Evolutionary conservation across 73 alveolate genomes (phyloP).

Genomic region (Paramecium tetraurelia): DNA sequence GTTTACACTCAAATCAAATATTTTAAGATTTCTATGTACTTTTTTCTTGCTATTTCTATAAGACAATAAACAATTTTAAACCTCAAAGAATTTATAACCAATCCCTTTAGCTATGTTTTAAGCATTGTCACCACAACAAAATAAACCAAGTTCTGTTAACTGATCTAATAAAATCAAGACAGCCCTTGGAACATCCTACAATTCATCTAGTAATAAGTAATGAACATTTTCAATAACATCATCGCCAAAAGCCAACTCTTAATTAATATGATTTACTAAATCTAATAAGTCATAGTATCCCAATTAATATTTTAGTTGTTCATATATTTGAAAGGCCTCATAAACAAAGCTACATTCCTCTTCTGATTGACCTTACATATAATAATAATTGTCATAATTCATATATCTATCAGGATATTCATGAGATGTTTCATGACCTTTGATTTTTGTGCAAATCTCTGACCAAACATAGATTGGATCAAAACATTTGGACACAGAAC

Average conservation of each 20-base stretch:
- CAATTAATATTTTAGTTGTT: constrained; percentile 70
- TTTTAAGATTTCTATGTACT: not conserved
- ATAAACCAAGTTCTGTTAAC: constrained; percentile 71
- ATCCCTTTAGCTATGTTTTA: constrained; percentile 92
- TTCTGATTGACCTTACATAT: not conserved
- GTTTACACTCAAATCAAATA: constrained; percentile 58
- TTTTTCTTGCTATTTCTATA: not conserved
- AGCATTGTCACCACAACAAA: constrained; percentile 92
- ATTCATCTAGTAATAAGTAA: constrained; percentile 85
- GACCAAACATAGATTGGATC: constrained; percentile 80
- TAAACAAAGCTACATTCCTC: not conserved
- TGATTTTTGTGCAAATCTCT: constrained; percentile 81
- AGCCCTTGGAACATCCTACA: constrained; percentile 80
- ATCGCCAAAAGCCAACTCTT: constrained; percentile 42
- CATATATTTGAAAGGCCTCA: constrained; percentile 69
- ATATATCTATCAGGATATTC: constrained; percentile 53
- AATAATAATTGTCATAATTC: not conserved
- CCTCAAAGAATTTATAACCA: constrained; percentile 81
- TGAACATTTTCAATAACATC: constrained; percentile 65
- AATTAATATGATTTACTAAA: constrained; percentile 75
- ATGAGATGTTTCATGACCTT: constrained; percentile 71
- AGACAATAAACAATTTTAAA: constrained; percentile 62
- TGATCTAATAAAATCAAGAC: constrained; percentile 64
- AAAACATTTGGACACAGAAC: not conserved
- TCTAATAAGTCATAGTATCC: constrained; percentile 86